Evolutionary conservation across 2,329 filamentous ascomycete species (phyloP).

Genomic region (Sclerotinia subarctica): DNA sequence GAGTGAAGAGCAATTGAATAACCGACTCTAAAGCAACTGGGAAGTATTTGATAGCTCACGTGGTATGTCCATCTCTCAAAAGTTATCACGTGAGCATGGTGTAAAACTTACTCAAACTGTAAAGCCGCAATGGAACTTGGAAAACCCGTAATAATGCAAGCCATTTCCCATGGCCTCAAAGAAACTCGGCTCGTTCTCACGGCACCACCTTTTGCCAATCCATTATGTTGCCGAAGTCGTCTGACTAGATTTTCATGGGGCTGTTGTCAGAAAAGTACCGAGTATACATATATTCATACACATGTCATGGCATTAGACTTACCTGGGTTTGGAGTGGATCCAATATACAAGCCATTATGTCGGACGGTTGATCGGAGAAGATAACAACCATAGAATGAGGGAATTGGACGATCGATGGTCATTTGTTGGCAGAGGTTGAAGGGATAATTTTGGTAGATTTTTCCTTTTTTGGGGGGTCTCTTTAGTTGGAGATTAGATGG

Average conservation of each 20-base stretch:
- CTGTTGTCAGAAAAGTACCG: background rate
- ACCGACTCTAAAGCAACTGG: too few relatives aligned
- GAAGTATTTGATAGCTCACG: background rate
- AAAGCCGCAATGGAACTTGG: constrained; percentile 81
- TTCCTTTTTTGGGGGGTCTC: too few relatives aligned
- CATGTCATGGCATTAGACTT: constrained; percentile 7
- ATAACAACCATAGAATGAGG: constrained; percentile 91
- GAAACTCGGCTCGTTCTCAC: constrained; percentile 64
- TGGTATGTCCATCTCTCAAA: background rate
- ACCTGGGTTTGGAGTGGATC: constrained; percentile 81
- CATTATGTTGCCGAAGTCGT: constrained; percentile 90
- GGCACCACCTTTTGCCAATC: constrained; percentile 75
- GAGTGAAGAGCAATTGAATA: background rate
- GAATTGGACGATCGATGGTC: constrained; percentile 55
- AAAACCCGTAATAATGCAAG: constrained; percentile 81
- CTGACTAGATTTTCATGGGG: constrained; percentile 47
- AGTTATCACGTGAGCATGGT: background rate
- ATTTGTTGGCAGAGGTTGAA: constrained; percentile 23
- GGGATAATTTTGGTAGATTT: background rate
- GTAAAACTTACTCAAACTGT: constrained; percentile 76
- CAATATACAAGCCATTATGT: constrained; percentile 73
- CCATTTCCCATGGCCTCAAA: constrained; percentile 88
- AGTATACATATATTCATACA: too few relatives aligned
- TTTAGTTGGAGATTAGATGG: too few relatives aligned
- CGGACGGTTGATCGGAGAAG: constrained; percentile 79